Base-by-base conservation (phyloP, 495 filamentous ascomycete species). In the Aspergillus avenaceus region DNA sequence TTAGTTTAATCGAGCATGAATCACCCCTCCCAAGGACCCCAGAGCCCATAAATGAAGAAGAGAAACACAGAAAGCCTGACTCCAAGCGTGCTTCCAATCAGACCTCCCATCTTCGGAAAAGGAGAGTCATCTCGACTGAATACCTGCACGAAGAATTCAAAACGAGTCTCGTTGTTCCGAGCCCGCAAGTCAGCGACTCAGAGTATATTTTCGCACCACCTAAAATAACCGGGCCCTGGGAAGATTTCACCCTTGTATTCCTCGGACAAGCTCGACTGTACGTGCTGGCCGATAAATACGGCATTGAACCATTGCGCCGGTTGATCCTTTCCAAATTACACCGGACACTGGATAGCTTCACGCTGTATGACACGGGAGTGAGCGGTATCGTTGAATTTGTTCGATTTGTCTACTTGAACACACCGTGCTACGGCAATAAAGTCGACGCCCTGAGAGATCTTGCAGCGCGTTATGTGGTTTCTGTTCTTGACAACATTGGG, bases 251-350 rank as follows among this genome's bases (percentile, higher is more conserved):
- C 0, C 53, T 61, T 1, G 61, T 73, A 1, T 66, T 75, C 44
- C 56, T 73, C 1, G 57, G 55, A 31, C 69, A 74, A 47, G 66
- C 61, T 5, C 34, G 45, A n/a, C 56, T 76, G n/a, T 75, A 74
- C 43, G 50, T 68, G 6, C 52, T 74, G 21, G 67, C 66, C 12
- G 63, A 73, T 38, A 67, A 60, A 37, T 71, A 72, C 46, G 47
- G 56, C 8, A 68, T 73, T 8, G 48, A 64, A 8, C n/a, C 53
- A 3, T 56, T 76, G 27, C 52, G 61, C 18, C 37, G 43, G 2
- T 52, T 75, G 11, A 59, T 68, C 4, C 59, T 70, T 5, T 44
- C 51, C 14, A 70, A 75, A 46, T 45, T 75, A 11, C 47, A 63
- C 13, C 14, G 44, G 16, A 71, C 62, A 8, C 56, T 74, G n/a